Percentiles rank a stretch among this genome's conserved stretches.
Evolutionary conservation across 495 filamentous ascomycete species (phyloP).

Genomic region (Neurospora pannonica): DNA sequence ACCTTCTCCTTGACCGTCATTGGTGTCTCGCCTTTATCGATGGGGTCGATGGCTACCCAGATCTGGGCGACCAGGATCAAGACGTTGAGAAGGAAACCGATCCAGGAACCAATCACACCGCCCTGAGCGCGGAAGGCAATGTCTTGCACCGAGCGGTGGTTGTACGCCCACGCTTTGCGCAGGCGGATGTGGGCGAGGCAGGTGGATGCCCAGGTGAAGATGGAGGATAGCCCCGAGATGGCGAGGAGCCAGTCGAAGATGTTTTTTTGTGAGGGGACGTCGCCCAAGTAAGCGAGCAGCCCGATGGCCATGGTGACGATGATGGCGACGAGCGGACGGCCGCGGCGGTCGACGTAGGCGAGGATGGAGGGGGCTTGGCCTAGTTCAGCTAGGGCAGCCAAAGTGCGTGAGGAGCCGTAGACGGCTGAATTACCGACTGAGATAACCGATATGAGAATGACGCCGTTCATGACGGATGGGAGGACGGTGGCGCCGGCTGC

Average conservation of each 20-base stretch:
- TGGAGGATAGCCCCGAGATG: conserved; percentile 75
- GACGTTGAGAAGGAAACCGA: conserved; percentile 71
- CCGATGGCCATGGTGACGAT: conserved; percentile 58
- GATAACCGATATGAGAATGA: conserved; percentile 82
- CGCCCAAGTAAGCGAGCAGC: conserved; percentile 69
- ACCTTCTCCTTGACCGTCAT: conserved; percentile 31
- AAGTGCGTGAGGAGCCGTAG: conserved; percentile 79
- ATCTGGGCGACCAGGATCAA: conserved; percentile 80
- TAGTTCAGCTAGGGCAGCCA: conserved; percentile 79
- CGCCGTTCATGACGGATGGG: conserved; percentile 79
- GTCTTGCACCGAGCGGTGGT: conserved; percentile 66
- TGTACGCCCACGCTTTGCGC: conserved; percentile 64
- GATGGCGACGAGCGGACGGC: conserved; percentile 71
- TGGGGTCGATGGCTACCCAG: conserved; percentile 77
- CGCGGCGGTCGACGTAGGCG: conserved; percentile 74
- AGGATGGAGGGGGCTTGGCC: conserved; percentile 70
- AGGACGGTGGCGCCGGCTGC: conserved; percentile 67
- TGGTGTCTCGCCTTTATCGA: conserved; percentile 15
- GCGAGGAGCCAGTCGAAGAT: conserved; percentile 88
- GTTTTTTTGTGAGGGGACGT: conserved; percentile 45
- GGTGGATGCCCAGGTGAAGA: conserved; percentile 92
- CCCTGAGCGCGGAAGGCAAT: conserved; percentile 75
- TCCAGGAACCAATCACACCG: conserved; percentile 74
- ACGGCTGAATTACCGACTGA: conserved; percentile 84
- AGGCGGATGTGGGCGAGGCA: conserved; percentile 87